Percentiles rank a stretch among this genome's conserved stretches.
Conservation (phyloP, 345 rosid genomes). For the Eutrema yunnanense region DNA sequence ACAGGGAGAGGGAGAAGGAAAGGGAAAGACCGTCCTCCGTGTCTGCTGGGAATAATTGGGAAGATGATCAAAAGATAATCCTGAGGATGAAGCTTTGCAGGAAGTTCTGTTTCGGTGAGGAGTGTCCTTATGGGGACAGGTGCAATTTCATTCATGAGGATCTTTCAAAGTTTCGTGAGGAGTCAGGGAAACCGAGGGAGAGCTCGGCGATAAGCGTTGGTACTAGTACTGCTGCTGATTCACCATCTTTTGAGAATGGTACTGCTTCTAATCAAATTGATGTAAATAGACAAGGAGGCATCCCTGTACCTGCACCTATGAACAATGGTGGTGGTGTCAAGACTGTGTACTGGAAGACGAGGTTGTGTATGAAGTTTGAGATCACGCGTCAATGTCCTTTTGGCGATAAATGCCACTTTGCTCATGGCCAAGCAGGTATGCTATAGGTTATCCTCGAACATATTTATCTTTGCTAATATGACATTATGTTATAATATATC, state of each 20-base stretch:
- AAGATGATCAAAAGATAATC: slow-evolving; percentile 88
- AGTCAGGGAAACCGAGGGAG: slow-evolving; percentile 61
- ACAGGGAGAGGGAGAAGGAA: slow-evolving; percentile 19
- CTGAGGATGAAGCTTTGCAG: slow-evolving; percentile 94
- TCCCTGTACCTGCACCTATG: neutral
- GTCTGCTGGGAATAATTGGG: slow-evolving; percentile 44
- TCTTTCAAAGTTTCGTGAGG: slow-evolving; percentile 79
- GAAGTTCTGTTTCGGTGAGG: slow-evolving; percentile 88
- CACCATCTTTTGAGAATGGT: slow-evolving; percentile 31
- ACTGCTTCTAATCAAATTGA: slow-evolving; percentile 36
- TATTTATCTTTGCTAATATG: neutral
- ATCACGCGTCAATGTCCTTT: slow-evolving; percentile 71
- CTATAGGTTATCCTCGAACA: neutral
- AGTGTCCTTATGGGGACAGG: slow-evolving; percentile 90
- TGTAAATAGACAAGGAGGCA: slow-evolving; percentile 35
- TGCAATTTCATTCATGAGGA: slow-evolving; percentile 94
- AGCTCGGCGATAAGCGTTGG: slow-evolving; percentile 52
- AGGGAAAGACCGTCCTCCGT: slow-evolving; percentile 42
- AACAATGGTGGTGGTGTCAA: slow-evolving; percentile 37
- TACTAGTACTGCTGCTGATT: slow-evolving; percentile 33
- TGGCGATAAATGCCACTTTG: slow-evolving; percentile 91
- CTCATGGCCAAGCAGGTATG: slow-evolving; percentile 88
- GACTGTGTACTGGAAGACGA: slow-evolving; percentile 88
- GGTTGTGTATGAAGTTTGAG: slow-evolving; percentile 74
- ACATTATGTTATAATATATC: neutral